Base-by-base conservation (phyloP, 2,329 filamentous ascomycete genomes). In the Whalleya microplaca region DNA sequence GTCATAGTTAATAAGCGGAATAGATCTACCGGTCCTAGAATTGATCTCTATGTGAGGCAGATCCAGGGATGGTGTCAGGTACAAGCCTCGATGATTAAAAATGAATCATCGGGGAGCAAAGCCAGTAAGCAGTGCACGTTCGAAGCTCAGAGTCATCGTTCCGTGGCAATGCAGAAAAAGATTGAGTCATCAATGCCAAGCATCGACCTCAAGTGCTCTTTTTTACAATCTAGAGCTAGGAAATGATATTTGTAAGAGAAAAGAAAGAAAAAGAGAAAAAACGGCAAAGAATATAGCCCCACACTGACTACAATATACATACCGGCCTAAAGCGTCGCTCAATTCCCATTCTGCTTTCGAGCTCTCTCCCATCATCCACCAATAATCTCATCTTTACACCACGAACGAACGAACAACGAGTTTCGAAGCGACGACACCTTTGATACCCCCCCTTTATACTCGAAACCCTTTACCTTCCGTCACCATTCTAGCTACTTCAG, bases 51-150 rank as follows among this genome's bases (percentile, higher is more conserved):
- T 29, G 27, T 12, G 27, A 29, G 27, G 27, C 27, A 12, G 27
- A 12, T 29, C 12, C 27, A 29, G 27, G 27, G 9, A 3, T 14
- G 3, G 32, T 16, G 32, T 12, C 14, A 37, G 3, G 14, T 37
- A 37, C 10, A 37, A 20, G 41, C 46, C 29, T 14, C 46, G 18
- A 58, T 64, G 56, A 62, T 53, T 56, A 29, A 62, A 40, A 55
- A 62, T 64, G 59, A 64, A 62, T 64, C 61, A 64, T 64, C 44
- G 46, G 19, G 27, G 45, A 32, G n/a, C n/a, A 29, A 9, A 44
- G 48, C 16, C 23, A n/a, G 45, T 48, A 40, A 19, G 45, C 14
- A 21, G 21, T n/a, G 14, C 6, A 23, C 6, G 21, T 48, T 40
- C 21, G 7, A 51, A 49, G 41, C 45, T 49, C n/a, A 21, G 47